Evolutionary conservation across 306 rosid species (phyloP).

Genomic region (Rosa chinensis): DNA sequence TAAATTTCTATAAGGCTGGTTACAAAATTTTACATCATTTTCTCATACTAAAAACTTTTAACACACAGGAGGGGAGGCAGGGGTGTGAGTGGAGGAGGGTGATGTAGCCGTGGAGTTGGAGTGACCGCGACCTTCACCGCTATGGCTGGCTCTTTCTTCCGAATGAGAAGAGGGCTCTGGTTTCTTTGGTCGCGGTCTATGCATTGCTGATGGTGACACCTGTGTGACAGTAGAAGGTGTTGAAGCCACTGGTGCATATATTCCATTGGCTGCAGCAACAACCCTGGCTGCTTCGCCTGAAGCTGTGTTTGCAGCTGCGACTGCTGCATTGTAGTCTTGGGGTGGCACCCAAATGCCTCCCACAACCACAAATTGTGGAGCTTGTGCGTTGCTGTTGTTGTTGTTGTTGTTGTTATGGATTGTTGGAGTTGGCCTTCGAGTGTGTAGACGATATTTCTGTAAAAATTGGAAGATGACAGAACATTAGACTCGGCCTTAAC

Average conservation of each 20-base stretch:
- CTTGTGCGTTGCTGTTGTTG: conserved; percentile 39
- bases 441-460: conserved; percentile 87
- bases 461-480: neutral
- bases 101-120: conserved; percentile 77
- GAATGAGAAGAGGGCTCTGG: conserved; percentile 41
- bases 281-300: conserved; percentile 44
- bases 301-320: conserved; percentile 34
- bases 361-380: conserved; percentile 66
- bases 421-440: conserved; percentile 61
- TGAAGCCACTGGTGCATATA: conserved; percentile 69
- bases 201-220: conserved; percentile 23
- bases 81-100: conserved; percentile 65
- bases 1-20: conserved; percentile 26
- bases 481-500: neutral
- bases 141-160: conserved; percentile 50
- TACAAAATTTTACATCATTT: conserved; percentile 41
- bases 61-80: conserved; percentile 43
- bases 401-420: conserved; percentile 39
- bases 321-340: conserved; percentile 50
- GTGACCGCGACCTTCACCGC: conserved; percentile 51
- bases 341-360: conserved; percentile 89
- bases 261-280: conserved; percentile 34
- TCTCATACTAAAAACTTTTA: conserved; percentile 29
- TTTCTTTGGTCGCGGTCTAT: conserved; percentile 35
- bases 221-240: conserved; percentile 36